Conservation (phyloP, 192 early-diverging fungal species). For the Funneliformis geosporum region DNA sequence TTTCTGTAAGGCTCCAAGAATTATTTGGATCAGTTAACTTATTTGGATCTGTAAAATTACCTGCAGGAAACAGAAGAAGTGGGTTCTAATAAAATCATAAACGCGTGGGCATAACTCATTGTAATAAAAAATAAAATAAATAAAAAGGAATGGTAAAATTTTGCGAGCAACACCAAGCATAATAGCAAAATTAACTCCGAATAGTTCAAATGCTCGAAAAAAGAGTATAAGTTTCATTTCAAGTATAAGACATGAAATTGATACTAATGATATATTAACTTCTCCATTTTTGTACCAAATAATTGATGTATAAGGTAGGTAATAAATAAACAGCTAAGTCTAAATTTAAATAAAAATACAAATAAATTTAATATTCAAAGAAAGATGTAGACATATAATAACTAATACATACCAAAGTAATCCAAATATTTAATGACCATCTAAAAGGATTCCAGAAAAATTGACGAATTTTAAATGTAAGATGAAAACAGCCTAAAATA, state of each 20-base stretch:
- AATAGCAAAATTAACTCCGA: slow-evolving; percentile 16
- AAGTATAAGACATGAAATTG: slow-evolving; percentile 2
- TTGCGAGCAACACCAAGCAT: neutral
- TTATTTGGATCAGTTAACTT: neutral
- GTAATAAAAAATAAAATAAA: neutral
- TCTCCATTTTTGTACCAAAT: neutral
- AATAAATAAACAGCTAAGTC: neutral
- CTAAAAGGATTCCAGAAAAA: neutral
- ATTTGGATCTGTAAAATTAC: no score
- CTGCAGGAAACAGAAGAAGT: no score
- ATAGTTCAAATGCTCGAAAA: neutral
- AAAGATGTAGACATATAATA: neutral
- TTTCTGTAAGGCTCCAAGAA: neutral
- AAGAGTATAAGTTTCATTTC: neutral
- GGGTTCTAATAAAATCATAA: neutral
- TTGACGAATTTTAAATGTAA: neutral
- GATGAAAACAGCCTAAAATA: neutral
- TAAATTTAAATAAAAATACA: neutral
- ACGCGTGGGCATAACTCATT: neutral
- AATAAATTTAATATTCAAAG: neutral
- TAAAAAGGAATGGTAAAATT: neutral
- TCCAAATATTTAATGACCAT: neutral
- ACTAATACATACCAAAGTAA: neutral
- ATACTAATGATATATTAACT: no score
- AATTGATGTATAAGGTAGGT: neutral